phyloP scores from a whole-genome alignment of 495 filamentous ascomycete genomes.

The Xylaria venustula region DNA sequence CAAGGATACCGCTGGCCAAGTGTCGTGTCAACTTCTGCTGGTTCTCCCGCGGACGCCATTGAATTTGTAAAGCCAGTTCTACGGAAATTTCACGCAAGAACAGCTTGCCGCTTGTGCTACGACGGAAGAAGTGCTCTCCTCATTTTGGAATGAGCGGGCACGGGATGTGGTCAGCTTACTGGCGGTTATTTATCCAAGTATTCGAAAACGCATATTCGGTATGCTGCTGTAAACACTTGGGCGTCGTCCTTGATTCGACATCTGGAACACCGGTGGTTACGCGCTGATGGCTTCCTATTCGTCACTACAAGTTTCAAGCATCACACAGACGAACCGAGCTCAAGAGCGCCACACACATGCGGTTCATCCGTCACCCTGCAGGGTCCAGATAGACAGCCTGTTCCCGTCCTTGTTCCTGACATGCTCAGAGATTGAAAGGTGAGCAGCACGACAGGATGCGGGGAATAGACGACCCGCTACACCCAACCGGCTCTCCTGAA shows the following conservation, averaged over 20 bases:
- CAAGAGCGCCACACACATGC: neutral
- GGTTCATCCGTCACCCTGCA: slow-evolving; percentile 2
- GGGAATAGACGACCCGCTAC: neutral
- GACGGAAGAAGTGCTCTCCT: neutral
- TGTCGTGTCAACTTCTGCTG: neutral
- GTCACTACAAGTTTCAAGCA: slow-evolving; percentile 1
- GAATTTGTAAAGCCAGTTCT: neutral
- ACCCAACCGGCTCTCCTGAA: neutral
- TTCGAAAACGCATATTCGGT: neutral
- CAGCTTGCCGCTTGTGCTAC: neutral
- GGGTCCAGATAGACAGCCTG: neutral
- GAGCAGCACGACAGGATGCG: slow-evolving; percentile 12
- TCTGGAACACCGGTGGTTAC: neutral
- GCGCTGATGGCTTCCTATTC: slow-evolving; percentile 4
- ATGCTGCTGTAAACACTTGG: neutral
- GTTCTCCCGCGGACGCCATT: neutral
- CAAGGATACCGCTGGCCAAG: neutral
- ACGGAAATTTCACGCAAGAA: neutral
- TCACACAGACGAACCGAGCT: slow-evolving; percentile 2
- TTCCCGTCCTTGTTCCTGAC: slow-evolving; percentile 10
- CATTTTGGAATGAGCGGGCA: neutral
- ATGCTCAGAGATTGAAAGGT: slow-evolving; percentile 3
- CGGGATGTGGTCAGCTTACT: neutral
- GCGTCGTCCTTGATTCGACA: neutral
- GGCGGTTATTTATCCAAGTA: neutral